Percentiles rank a stretch among this genome's conserved stretches.
Conservation (phyloP, 176 grass and related monocot genomes). For the Paspalum vaginatum region DNA sequence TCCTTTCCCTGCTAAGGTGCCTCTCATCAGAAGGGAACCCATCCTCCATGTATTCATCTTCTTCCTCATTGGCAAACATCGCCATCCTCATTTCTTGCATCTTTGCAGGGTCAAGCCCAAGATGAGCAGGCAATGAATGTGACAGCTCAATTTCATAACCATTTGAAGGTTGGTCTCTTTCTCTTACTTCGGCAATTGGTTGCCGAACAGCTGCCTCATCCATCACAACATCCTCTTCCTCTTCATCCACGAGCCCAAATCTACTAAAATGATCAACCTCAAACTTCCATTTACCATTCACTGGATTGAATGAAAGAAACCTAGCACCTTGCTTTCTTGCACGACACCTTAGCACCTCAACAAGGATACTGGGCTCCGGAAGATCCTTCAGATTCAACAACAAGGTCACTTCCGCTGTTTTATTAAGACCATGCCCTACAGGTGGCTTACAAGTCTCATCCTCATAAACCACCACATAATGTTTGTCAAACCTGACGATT, state of each 20-base stretch:
- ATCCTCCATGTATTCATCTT: conserved; percentile 51
- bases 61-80: conserved; percentile 70
- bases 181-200: conserved; percentile 54
- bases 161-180: conserved; percentile 55
- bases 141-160: conserved; percentile 67
- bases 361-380: conserved; percentile 38
- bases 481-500: conserved; percentile 64
- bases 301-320: conserved; percentile 75
- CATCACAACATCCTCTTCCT: conserved; percentile 76
- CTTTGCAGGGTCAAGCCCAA: conserved; percentile 82
- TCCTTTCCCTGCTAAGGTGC: conserved; percentile 52
- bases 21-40: conserved; percentile 52
- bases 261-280: conserved; percentile 94
- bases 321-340: conserved; percentile 68
- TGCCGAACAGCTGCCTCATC: conserved; percentile 56
- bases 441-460: conserved; percentile 69
- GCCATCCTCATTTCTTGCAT: conserved; percentile 78
- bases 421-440: conserved; percentile 83
- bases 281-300: conserved; percentile 74
- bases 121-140: conserved; percentile 89
- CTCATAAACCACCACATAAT: conserved; percentile 69
- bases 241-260: conserved; percentile 89
- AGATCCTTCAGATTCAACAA: conserved; percentile 31
- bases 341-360: conserved; percentile 43
- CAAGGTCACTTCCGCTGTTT: conserved; percentile 85